Base-by-base conservation (phyloP, 2,329 filamentous ascomycete species). In the Lasiodiplodia hormozganensis region DNA sequence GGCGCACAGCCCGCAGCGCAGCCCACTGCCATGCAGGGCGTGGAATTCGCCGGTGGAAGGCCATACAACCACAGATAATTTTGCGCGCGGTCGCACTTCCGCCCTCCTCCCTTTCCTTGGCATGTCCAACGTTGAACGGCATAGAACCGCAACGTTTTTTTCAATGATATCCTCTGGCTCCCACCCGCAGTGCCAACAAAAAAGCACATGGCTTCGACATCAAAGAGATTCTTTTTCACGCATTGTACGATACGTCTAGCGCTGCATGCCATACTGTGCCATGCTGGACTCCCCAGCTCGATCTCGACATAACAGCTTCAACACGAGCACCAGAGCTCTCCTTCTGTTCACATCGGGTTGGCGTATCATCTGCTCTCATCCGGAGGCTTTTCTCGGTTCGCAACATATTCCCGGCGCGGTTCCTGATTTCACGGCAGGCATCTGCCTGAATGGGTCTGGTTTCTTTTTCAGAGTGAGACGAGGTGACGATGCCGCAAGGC, bases 11-110 rank as follows among this genome's bases (percentile, higher is more conserved):
- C 68, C 25, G 70, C 75, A 47, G 68, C 74, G n/a, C 74, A 79
- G 65, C 80, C 78, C 12, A 74, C 76, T 16, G 80, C 82, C 1
- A 85, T 85, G 83, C 82, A 85, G 73, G 83, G 83, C 23, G 82
- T 85, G 18, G 83, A 85, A 70, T 85, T 81, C 83, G 58, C 75
- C 49, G 76, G 76, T 25, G 74, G 76, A 53, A 74, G 77, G 28
- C 73, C 75, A 11, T 80, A 80, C 43, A 65, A 38, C 52, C 68
- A 68, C 65, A 68, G 54, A 54, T 68, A 52, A 68, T 38, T 16
- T 7, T n/a, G n/a, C 25, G 25, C n/a, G 38, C 28, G 25, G 23
- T 43, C 12, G 38, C 10, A 16, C 18, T 21, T 31, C 40, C 4
- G 36, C 38, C 12, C 23, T 31, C 31, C 47, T 14, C 28, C 34